phyloP scores from a whole-genome alignment of 768 basidiomycete genomes.

The Boletus reticuloceps region DNA sequence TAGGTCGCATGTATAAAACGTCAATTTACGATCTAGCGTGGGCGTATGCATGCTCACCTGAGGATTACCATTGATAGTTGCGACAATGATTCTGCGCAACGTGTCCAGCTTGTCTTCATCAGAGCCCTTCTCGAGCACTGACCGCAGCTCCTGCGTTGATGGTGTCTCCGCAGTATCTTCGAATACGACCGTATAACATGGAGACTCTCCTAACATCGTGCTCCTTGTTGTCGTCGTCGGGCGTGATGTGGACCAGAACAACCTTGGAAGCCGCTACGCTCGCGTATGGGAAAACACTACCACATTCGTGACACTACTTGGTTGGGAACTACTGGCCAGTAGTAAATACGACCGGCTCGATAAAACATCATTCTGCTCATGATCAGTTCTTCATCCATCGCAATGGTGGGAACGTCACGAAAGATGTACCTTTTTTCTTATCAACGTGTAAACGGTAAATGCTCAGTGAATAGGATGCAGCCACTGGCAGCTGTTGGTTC shows the following conservation, averaged over 20 bases:
- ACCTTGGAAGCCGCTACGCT: not conserved
- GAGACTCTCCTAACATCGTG: conserved; percentile 47
- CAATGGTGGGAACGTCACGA: too few relatives aligned
- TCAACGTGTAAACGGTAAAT: too few relatives aligned
- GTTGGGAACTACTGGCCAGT: too few relatives aligned
- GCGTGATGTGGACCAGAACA: conserved; percentile 4
- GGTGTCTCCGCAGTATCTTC: conserved; percentile 74
- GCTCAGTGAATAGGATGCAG: too few relatives aligned
- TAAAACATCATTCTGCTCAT: too few relatives aligned
- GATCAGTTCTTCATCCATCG: too few relatives aligned
- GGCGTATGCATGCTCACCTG: conserved; percentile 53
- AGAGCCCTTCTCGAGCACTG: conserved; percentile 87
- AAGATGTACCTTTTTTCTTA: too few relatives aligned
- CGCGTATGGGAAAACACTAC: conserved; percentile 6
- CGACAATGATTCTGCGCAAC: conserved; percentile 88
- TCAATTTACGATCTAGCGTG: not conserved
- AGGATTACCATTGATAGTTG: conserved; percentile 92
- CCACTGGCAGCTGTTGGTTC: too few relatives aligned
- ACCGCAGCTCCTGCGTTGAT: conserved; percentile 77
- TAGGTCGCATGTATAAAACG: not conserved
- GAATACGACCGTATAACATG: conserved; percentile 77
- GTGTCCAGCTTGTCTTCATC: conserved; percentile 97
- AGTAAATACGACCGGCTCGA: too few relatives aligned
- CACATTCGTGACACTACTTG: not conserved
- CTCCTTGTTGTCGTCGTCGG: conserved; percentile 9